Evolutionary conservation across 495 filamentous ascomycete genomes (phyloP), one percentile per base, ranked within the genome.

Genomic region (Xylaria acuta): DNA sequence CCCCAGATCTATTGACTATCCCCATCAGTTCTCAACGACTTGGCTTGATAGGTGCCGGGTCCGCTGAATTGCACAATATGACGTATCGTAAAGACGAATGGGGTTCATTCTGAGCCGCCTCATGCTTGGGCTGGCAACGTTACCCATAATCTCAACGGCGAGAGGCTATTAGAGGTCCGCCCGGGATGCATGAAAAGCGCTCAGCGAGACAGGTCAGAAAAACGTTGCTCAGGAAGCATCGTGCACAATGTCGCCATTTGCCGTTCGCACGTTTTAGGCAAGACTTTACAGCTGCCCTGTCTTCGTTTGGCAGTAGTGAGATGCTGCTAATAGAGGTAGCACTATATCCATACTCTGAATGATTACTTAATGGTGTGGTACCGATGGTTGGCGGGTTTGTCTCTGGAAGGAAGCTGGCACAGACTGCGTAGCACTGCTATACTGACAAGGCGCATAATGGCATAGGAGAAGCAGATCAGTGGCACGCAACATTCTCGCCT

Each of bases 321-420:
- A 27, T 20, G 1, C 27, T 38, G 11, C 47, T 41, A 51, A 11
- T n/a, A 11, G 3, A 27, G 30, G 8, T 3, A 7, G 41, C 63
- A 16, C 18, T 53, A 38, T 32, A 16, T 36, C 38, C 27, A 5
- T 0, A 9, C 2, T 53, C 45, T 38, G 1, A 6, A 43, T 11
- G 5, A 56, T 41, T 56, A 25, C n/a, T 38, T 67, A 22, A 36
- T 54, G 6, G 11, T 8, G 14, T 22, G 6, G 36, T 43, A 40
- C 12, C 3, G 3, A 5, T 34, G 5, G 25, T 45, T 34, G 9
- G 43, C 25, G 3, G 6, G 25, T 16, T 20, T 32, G 22, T 27
- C 32, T 43, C 16, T 14, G 18, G 22, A 38, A 51, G 64, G 64
- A 66, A 66, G 45, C 64, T 51, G 43, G 25, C 43, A 36, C 64